Conservation (phyloP, 345 rosid genomes). For the Linum usitatissimum region DNA sequence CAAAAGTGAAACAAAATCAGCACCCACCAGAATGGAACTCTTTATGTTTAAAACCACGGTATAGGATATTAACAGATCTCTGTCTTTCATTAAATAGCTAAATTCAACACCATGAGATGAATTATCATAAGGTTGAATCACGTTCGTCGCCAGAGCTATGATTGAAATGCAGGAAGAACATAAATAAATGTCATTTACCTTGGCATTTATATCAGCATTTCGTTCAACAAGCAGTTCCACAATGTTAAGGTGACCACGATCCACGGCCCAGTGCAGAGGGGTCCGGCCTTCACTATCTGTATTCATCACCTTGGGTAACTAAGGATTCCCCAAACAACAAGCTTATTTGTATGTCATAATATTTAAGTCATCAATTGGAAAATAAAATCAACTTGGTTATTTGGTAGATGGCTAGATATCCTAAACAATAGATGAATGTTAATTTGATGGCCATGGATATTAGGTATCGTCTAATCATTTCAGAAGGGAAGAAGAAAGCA, state of each 20-base stretch:
- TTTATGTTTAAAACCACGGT: too few species aligned
- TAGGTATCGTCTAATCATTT: neutral
- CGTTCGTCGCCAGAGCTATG: neutral
- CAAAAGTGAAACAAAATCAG: slow-evolving; percentile 7
- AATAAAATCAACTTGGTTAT: neutral
- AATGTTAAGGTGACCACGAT: slow-evolving; percentile 60
- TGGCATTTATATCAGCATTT: slow-evolving; percentile 67
- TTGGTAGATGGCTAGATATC: neutral
- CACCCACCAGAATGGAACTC: neutral
- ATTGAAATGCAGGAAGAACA: neutral
- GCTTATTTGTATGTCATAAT: neutral
- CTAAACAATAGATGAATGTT: neutral
- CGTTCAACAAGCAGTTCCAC: slow-evolving; percentile 45
- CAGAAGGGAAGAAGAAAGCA: neutral
- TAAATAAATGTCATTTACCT: slow-evolving; percentile 35
- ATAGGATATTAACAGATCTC: neutral
- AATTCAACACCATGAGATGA: too few species aligned
- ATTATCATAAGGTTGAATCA: too few species aligned
- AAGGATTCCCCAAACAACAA: neutral
- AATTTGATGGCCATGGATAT: neutral
- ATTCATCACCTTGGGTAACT: slow-evolving; percentile 12
- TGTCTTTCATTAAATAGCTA: neutral
- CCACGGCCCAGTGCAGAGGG: slow-evolving; percentile 96
- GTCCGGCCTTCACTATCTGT: slow-evolving; percentile 89
- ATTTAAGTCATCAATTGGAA: neutral